Evolutionary conservation across 495 filamentous ascomycete genomes (phyloP).

Genomic region (Letharia columbiana): DNA sequence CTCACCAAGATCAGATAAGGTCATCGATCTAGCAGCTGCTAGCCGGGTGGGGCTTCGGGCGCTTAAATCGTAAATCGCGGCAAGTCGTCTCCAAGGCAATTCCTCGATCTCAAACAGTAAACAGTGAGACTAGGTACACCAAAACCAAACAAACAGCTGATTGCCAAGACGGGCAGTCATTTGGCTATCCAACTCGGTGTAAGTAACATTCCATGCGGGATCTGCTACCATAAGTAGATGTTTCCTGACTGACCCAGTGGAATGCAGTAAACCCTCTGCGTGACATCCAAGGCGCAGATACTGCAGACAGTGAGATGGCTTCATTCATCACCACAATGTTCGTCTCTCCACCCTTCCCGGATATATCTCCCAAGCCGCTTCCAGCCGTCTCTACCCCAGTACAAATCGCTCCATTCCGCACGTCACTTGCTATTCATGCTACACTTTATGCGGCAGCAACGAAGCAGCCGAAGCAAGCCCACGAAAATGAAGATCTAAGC

Average conservation of each 20-base stretch:
- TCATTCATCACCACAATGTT: slow-evolving; percentile 67
- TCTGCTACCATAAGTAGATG: background rate
- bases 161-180: background rate
- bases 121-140: background rate
- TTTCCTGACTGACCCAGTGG: slow-evolving; percentile 14
- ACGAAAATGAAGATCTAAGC: slow-evolving; percentile 23
- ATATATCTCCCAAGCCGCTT: slow-evolving; percentile 31
- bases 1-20: too few species aligned
- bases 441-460: background rate
- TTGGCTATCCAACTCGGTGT: background rate
- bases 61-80: background rate
- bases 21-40: too few species aligned
- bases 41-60: background rate
- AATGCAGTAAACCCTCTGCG: slow-evolving; percentile 11
- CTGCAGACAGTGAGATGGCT: slow-evolving; percentile 37
- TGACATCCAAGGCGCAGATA: background rate
- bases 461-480: background rate
- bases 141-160: too few species aligned
- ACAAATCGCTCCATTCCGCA: background rate
- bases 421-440: background rate
- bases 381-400: slow-evolving; percentile 28
- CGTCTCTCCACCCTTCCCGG: slow-evolving; percentile 38
- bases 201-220: background rate
- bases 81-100: slow-evolving; percentile 3
- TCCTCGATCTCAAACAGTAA: background rate